phyloP scores from a whole-genome alignment of 2,329 filamentous ascomycete species.

The Penicillium sp. region DNA sequence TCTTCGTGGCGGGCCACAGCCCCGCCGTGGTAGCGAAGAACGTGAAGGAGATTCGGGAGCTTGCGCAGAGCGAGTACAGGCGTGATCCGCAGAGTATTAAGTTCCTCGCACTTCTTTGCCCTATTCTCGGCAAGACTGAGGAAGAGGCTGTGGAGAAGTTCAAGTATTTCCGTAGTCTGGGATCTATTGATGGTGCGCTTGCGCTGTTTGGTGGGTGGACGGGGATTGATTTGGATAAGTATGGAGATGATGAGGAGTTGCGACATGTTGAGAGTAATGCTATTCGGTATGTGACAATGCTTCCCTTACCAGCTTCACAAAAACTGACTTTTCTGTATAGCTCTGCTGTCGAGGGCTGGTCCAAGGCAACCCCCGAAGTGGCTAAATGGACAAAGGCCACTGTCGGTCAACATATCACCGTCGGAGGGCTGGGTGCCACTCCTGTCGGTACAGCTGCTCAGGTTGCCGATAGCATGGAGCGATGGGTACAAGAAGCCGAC shows the following conservation, averaged over 20 bases:
- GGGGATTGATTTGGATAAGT: slow-evolving; percentile 61
- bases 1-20: slow-evolving; percentile 66
- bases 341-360: slow-evolving; percentile 51
- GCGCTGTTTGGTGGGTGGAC: slow-evolving; percentile 74
- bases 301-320: slow-evolving; percentile 5
- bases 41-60: slow-evolving; percentile 60
- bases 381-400: slow-evolving; percentile 71
- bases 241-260: slow-evolving; percentile 63
- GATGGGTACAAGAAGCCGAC: slow-evolving; percentile 66
- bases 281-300: slow-evolving; percentile 43
- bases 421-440: slow-evolving; percentile 65
- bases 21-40: slow-evolving; percentile 60
- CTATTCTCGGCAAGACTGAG: slow-evolving; percentile 63
- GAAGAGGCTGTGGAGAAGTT: slow-evolving; percentile 66
- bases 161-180: slow-evolving; percentile 59
- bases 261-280: slow-evolving; percentile 61
- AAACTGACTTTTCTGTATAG: slow-evolving; percentile 26
- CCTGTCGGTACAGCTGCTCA: slow-evolving; percentile 62
- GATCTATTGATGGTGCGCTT: slow-evolving; percentile 63
- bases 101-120: slow-evolving; percentile 64
- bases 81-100: slow-evolving; percentile 63
- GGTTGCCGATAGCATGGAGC: slow-evolving; percentile 66
- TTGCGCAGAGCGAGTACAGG: slow-evolving; percentile 53
- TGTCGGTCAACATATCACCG: slow-evolving; percentile 64
- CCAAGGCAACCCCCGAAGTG: slow-evolving; percentile 56